Base-by-base conservation (phyloP, 2,329 filamentous ascomycete species). In the Colletotrichum sp. region DNA sequence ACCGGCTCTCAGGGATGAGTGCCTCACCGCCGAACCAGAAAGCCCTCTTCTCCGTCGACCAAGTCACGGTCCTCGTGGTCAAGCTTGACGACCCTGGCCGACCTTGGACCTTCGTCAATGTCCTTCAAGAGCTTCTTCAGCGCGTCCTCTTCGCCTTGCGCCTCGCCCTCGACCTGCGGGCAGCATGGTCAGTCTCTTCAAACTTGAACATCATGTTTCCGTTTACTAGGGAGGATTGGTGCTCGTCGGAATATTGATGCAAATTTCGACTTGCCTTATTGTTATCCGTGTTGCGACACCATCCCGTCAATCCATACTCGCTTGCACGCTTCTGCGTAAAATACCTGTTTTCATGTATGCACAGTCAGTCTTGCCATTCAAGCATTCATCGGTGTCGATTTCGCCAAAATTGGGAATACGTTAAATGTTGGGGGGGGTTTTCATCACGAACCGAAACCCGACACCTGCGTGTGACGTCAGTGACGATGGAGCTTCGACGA, bases 161-260 rank as follows among this genome's bases (percentile, higher is more conserved):
- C 96, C 86, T 98, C 96, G 30, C 96, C 96, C 82, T 95, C 92
- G 63, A 99, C 96, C 95, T 98, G 63, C 44, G 44, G 10, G n/a
- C n/a, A 52, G n/a, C 44, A 21, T n/a, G n/a, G 44, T 52, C 4
- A 52, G n/a, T 21, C 44, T 49, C n/a, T 52, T 52, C n/a, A n/a
- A 52, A 13, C n/a, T 52, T 21, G n/a, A 52, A 52, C 12, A 21
- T 12, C 18, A 21, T 21, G n/a, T 18, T 21, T 2, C 5, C 12
- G 10, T 21, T 13, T n/a, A 52, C n/a, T 7, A 52, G 18, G 10
- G n/a, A 52, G 7, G n/a, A 21, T 52, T 13, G 44, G n/a, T 52
- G 44, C 44, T 52, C 44, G 44, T 52, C 44, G 44, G 44, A 4
- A 8, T 13, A 13, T 52, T 6, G 15, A 60, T 44, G 59, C 30